These are phyloP conservation scores for Leccinum ochraceum DNA, from an alignment of 768 basidiomycete species.

Conservation along the genomic window DNA sequence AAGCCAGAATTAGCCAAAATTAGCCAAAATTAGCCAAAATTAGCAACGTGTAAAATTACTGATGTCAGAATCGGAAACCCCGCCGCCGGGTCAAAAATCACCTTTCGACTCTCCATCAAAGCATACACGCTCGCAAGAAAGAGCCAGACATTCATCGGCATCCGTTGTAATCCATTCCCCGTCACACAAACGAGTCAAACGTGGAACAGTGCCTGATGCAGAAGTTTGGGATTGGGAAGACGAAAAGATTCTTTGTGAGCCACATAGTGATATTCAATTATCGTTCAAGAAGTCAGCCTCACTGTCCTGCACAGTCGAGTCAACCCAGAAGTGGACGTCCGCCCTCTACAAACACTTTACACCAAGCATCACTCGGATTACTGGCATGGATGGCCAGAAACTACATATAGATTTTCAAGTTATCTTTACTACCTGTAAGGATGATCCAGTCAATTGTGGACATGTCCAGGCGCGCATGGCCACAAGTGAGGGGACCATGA, in stretches of 20 bases:
- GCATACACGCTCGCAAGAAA: neutral
- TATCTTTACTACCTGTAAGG: neutral
- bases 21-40: too few species aligned
- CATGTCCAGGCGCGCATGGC: neutral
- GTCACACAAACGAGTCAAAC: neutral
- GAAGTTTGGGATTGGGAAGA: neutral
- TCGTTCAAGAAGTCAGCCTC: too few species aligned
- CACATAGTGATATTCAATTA: neutral
- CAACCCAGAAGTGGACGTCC: neutral
- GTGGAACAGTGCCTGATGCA: neutral
- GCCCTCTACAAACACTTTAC: neutral
- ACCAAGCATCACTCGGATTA: neutral
- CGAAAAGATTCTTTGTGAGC: neutral
- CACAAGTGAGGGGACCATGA: too few species aligned
- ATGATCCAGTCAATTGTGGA: neutral
- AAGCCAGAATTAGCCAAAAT: too few species aligned
- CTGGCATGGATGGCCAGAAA: neutral
- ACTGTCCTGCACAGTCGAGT: neutral
- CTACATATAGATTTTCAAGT: neutral
- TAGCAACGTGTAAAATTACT: too few species aligned
- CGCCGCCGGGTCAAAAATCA: too few species aligned
- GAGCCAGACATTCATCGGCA: neutral
- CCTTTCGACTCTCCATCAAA: neutral
- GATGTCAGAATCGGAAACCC: too few species aligned
- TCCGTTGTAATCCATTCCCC: neutral